Evolutionary conservation across 495 filamentous ascomycete species (phyloP).

Genomic region (Pseudoneurospora amorphoporcata): DNA sequence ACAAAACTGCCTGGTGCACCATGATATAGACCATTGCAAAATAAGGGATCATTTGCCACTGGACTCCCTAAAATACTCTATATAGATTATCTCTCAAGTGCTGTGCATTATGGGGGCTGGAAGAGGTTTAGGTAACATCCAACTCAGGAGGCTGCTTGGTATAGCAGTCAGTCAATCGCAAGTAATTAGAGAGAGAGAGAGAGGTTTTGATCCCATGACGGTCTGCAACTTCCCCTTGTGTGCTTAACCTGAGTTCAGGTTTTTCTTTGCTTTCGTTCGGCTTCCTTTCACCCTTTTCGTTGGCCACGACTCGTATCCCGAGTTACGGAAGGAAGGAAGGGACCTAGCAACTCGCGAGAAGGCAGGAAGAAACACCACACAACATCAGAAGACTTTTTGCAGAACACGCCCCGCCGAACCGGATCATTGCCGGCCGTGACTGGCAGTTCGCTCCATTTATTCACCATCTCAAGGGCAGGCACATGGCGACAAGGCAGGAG

Average conservation of each 20-base stretch:
- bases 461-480: neutral
- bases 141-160: neutral
- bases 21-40: neutral
- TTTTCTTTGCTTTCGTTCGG: neutral
- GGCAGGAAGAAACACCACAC: no score
- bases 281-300: neutral
- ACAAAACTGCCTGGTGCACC: neutral
- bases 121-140: neutral
- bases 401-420: no score
- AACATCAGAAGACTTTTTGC: no score
- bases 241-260: neutral
- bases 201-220: neutral
- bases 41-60: neutral
- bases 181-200: neutral
- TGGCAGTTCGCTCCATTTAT: neutral
- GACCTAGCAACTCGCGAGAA: no score
- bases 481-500: neutral
- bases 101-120: neutral
- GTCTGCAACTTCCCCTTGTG: neutral
- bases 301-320: no score
- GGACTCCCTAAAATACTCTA: neutral
- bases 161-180: neutral
- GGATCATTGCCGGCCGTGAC: neutral
- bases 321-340: no score
- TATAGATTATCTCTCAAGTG: neutral